These are phyloP conservation scores for Ormosia emarginata DNA, from an alignment of 306 rosid genomes.

Conservation along the genomic window DNA sequence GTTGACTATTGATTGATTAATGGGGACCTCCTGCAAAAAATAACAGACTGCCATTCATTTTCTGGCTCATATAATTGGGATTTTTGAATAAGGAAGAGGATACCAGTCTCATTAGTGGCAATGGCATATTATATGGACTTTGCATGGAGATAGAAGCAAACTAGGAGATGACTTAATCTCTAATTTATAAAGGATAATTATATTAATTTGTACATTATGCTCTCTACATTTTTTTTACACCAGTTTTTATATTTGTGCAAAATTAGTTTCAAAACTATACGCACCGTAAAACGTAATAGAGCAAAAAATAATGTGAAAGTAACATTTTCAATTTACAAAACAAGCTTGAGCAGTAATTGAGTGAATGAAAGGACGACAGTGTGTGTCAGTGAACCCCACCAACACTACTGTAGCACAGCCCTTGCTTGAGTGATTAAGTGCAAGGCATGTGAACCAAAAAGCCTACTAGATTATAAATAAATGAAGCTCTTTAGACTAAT, in stretches of 20 bases:
- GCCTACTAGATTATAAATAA: neutral
- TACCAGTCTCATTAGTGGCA: too few relatives aligned
- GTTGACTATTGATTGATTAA: too few relatives aligned
- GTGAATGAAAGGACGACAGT: neutral
- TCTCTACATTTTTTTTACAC: neutral
- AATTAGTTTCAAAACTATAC: too few relatives aligned
- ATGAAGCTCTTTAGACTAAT: neutral
- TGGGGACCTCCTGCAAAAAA: too few relatives aligned
- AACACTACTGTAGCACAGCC: neutral
- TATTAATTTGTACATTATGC: neutral
- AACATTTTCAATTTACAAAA: neutral
- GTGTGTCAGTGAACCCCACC: slow-evolving; percentile 33
- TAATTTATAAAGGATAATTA: neutral
- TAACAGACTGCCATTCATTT: too few relatives aligned
- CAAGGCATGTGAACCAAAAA: slow-evolving; percentile 23
- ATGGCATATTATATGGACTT: too few relatives aligned
- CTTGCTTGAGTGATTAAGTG: slow-evolving; percentile 30
- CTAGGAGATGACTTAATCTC: neutral
- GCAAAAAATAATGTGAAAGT: too few relatives aligned
- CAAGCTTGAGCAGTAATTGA: neutral
- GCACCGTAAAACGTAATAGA: too few relatives aligned
- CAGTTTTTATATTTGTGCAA: too few relatives aligned
- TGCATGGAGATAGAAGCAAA: too few relatives aligned
- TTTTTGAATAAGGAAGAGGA: too few relatives aligned
- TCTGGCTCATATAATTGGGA: too few relatives aligned